phyloP scores from a whole-genome alignment of 2,329 filamentous ascomycete species.

The Apiospora saccharicola region DNA sequence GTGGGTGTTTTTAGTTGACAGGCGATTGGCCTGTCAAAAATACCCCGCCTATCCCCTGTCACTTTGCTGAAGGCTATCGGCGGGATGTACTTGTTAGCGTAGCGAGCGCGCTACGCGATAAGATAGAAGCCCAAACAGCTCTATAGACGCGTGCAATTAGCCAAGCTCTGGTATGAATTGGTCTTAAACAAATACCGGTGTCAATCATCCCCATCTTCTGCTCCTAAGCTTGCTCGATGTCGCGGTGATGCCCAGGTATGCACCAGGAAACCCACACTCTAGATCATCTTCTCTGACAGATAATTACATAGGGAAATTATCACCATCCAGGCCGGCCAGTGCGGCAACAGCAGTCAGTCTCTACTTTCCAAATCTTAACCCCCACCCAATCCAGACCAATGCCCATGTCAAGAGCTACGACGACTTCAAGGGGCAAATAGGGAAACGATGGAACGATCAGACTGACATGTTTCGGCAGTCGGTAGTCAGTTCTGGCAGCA shows the following conservation, averaged over 20 bases:
- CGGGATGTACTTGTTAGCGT: not conserved
- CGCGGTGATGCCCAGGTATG: slow-evolving; percentile 39
- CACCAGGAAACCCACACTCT: not conserved
- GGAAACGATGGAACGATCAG: slow-evolving; percentile 35
- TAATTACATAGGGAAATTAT: slow-evolving; percentile 83
- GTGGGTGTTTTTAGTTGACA: not conserved
- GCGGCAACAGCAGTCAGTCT: slow-evolving; percentile 95
- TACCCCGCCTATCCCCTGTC: not conserved
- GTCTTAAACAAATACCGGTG: not conserved
- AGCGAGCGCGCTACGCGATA: slow-evolving; percentile 23
- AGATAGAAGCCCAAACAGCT: slow-evolving; percentile 23
- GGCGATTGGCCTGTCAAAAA: slow-evolving; percentile 10
- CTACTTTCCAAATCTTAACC: slow-evolving; percentile 24
- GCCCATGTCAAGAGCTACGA: slow-evolving; percentile 18
- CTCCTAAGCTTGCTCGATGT: slow-evolving; percentile 28
- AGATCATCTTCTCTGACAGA: not conserved
- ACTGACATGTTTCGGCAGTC: slow-evolving; percentile 62
- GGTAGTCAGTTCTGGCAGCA: slow-evolving; percentile 99
- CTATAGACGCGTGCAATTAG: slow-evolving; percentile 29
- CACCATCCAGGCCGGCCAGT: slow-evolving; percentile 98
- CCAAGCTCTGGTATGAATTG: not conserved
- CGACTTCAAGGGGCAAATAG: slow-evolving; percentile 7
- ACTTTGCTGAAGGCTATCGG: not conserved
- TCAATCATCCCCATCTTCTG: slow-evolving; percentile 21
- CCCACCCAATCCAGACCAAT: slow-evolving; percentile 30